Evolutionary conservation across 1,139 yeast genomes (phyloP).

Genomic region (Arxiozyma slooffiae): DNA sequence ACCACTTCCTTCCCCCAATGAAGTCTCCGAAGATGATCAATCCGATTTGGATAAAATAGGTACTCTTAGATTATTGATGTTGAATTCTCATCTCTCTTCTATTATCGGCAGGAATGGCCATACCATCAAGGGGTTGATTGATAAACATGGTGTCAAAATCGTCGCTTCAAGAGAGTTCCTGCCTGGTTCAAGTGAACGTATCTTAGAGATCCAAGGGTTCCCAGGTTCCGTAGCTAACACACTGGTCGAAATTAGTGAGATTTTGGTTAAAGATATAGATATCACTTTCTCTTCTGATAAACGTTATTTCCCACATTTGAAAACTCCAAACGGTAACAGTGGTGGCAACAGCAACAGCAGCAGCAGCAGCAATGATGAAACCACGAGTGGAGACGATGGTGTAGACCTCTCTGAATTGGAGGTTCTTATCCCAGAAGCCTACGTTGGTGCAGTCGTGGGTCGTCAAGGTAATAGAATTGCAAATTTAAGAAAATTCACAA

Average conservation of each 20-base stretch:
- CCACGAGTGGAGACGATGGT: not conserved
- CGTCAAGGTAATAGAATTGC: conserved; percentile 79
- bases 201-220: conserved; percentile 80
- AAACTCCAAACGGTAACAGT: conserved; percentile 2
- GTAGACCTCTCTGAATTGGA: not conserved
- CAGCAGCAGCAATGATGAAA: not conserved
- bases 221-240: conserved; percentile 65
- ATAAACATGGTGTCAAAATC: conserved; percentile 60
- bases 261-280: conserved; percentile 21
- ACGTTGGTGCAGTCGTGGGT: conserved; percentile 88
- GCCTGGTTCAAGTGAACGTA: conserved; percentile 76
- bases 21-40: conserved; percentile 31
- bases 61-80: conserved; percentile 57
- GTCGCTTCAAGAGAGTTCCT: conserved; percentile 81
- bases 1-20: conserved; percentile 25
- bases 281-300: conserved; percentile 14
- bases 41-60: conserved; percentile 20
- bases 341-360: not conserved
- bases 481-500: conserved; percentile 71
- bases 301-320: conserved; percentile 13
- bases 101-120: conserved; percentile 80
- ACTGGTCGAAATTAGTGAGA: conserved; percentile 36
- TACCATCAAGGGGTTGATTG: conserved; percentile 74
- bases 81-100: conserved; percentile 85
- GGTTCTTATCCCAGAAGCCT: conserved; percentile 56